Percentiles rank a stretch among this genome's conserved stretches.
These are phyloP conservation scores for Casuarina glauca DNA, from an alignment of 306 rosid genomes.

Conservation along the genomic window DNA sequence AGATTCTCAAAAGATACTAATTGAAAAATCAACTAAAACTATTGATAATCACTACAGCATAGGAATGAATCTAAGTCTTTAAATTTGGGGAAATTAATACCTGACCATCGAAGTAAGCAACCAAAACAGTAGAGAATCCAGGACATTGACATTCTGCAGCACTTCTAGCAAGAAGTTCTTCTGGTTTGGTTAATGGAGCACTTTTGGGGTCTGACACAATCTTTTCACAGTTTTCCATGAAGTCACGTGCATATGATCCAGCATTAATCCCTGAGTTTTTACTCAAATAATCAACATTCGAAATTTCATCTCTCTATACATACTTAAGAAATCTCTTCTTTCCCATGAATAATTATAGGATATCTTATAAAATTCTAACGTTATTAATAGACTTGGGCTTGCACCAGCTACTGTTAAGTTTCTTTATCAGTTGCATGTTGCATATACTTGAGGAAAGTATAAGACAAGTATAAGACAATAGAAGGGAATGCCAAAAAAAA, in stretches of 20 bases:
- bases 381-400: not conserved
- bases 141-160: slow-evolving; percentile 48
- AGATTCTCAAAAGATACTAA: not conserved
- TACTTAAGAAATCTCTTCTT: too few relatives aligned
- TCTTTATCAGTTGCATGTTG: not conserved
- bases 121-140: slow-evolving; percentile 63
- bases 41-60: slow-evolving; percentile 12
- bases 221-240: slow-evolving; percentile 61
- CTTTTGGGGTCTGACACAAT: slow-evolving; percentile 39
- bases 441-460: too few relatives aligned
- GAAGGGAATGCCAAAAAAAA: too few relatives aligned
- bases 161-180: slow-evolving; percentile 52
- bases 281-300: too few relatives aligned
- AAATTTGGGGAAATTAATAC: slow-evolving; percentile 37
- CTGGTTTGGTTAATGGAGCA: slow-evolving; percentile 44
- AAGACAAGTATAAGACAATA: too few relatives aligned
- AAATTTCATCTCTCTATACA: too few relatives aligned
- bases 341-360: too few relatives aligned
- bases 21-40: not conserved
- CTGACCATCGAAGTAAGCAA: slow-evolving; percentile 74
- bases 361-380: not conserved
- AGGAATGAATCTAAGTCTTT: slow-evolving; percentile 5
- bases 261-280: slow-evolving; percentile 44
- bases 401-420: not conserved
- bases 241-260: slow-evolving; percentile 53